phyloP scores from a whole-genome alignment of 441 rosid genomes.

The Aquilaria agallochum region DNA sequence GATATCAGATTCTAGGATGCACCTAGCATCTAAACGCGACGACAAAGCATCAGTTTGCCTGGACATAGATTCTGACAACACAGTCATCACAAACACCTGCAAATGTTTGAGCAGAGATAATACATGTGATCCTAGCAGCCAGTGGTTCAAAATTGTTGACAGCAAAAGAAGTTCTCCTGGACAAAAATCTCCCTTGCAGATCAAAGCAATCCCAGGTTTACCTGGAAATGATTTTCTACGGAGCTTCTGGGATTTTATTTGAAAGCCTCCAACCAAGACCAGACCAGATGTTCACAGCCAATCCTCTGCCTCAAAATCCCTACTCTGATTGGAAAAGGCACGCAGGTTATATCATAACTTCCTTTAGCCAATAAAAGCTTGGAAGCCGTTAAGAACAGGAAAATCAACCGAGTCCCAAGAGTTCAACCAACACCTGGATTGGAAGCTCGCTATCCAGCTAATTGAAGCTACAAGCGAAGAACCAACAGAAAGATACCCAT shows the following conservation, averaged over 20 bases:
- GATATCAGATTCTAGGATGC: conserved; percentile 76
- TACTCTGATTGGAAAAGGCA: too few species aligned
- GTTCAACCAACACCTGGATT: too few species aligned
- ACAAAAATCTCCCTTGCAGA: conserved; percentile 13
- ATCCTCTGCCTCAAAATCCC: too few species aligned
- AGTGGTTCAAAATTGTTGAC: conserved; percentile 83
- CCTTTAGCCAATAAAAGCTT: too few species aligned
- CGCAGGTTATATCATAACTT: too few species aligned
- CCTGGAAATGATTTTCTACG: conserved; percentile 19
- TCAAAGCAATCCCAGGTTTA: conserved; percentile 16
- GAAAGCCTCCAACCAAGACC: too few species aligned
- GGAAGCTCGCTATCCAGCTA: too few species aligned
- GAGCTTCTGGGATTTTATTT: conserved; percentile 11
- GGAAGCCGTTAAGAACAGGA: too few species aligned
- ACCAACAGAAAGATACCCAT: too few species aligned
- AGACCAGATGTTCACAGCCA: too few species aligned
- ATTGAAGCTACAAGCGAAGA: too few species aligned
- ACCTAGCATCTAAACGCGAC: conserved; percentile 39
- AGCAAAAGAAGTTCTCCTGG: conserved; percentile 44
- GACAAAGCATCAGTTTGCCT: conserved; percentile 49
- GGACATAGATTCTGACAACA: conserved; percentile 50
- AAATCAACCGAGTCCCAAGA: too few species aligned
- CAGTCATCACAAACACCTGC: conserved; percentile 44
- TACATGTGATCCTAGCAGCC: conserved; percentile 64
- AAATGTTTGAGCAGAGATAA: conserved; percentile 51